Conservation (phyloP, 805 yeast genomes). For the Zygoascus ofunaensis region DNA sequence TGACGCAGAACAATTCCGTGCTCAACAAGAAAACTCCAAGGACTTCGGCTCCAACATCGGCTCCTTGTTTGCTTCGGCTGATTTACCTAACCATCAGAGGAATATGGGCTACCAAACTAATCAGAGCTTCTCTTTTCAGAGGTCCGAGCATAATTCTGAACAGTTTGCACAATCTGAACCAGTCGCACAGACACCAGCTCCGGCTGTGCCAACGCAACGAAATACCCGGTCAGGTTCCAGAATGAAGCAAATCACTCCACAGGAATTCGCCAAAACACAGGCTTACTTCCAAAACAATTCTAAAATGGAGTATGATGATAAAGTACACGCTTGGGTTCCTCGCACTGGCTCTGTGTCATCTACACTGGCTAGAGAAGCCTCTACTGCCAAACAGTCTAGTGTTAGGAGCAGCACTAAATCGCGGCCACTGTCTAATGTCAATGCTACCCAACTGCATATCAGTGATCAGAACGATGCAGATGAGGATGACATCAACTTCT, state of each 20-base stretch:
- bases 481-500: neutral
- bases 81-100: neutral
- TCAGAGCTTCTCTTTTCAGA: too few relatives aligned
- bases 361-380: neutral
- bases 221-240: constrained; percentile 4
- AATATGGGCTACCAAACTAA: neutral
- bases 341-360: neutral
- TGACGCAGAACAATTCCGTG: neutral
- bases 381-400: neutral
- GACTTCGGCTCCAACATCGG: neutral
- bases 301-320: constrained; percentile 1
- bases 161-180: too few relatives aligned
- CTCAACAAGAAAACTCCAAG: neutral
- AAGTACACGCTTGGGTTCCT: neutral
- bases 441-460: neutral
- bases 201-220: too few relatives aligned
- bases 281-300: neutral
- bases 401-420: neutral
- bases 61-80: neutral
- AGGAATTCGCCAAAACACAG: constrained; percentile 13
- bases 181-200: too few relatives aligned
- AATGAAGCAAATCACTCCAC: constrained; percentile 18
- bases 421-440: neutral
- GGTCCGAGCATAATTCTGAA: too few relatives aligned
- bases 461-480: neutral